These are phyloP conservation scores for Desmodesmus armatus DNA, from an alignment of 139 green algal genomes.

Conservation along the genomic window DNA sequence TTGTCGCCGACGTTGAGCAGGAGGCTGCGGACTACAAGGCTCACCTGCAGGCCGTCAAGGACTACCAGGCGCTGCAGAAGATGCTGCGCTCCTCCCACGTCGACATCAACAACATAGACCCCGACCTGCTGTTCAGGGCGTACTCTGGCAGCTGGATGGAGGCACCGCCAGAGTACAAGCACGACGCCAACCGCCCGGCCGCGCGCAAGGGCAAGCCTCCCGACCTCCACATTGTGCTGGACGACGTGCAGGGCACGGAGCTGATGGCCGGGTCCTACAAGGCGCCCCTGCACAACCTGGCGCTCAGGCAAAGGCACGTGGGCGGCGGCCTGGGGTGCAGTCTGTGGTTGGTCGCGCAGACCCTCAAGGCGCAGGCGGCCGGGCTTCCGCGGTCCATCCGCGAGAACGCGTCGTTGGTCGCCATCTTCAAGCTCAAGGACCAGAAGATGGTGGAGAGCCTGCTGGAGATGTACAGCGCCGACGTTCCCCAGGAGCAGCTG, in stretches of 20 bases:
- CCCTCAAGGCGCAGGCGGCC: slow-evolving; percentile 5
- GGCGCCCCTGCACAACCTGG: slow-evolving; percentile 14
- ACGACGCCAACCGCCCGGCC: background rate
- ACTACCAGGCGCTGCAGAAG: background rate
- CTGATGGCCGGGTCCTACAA: slow-evolving; percentile 23
- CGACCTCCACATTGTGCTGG: slow-evolving; percentile 21
- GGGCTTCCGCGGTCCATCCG: background rate
- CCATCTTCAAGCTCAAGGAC: slow-evolving; percentile 17
- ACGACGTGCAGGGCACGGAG: slow-evolving; percentile 23
- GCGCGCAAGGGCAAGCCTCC: background rate
- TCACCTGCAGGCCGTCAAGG: background rate
- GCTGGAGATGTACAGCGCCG: background rate
- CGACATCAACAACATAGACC: slow-evolving; percentile 3
- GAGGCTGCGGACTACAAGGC: background rate
- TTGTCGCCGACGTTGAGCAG: background rate
- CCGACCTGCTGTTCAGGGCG: background rate
- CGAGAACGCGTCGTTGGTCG: slow-evolving; percentile 1
- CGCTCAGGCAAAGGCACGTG: slow-evolving; percentile 7
- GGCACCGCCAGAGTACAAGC: background rate
- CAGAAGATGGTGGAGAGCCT: background rate
- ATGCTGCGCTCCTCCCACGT: background rate
- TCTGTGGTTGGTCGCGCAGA: slow-evolving; percentile 3
- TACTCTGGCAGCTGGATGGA: background rate
- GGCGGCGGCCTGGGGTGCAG: no score
- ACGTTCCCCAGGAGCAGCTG: slow-evolving; percentile 4